Base-by-base conservation (phyloP, 441 rosid genomes). In the Hura crepitans region DNA sequence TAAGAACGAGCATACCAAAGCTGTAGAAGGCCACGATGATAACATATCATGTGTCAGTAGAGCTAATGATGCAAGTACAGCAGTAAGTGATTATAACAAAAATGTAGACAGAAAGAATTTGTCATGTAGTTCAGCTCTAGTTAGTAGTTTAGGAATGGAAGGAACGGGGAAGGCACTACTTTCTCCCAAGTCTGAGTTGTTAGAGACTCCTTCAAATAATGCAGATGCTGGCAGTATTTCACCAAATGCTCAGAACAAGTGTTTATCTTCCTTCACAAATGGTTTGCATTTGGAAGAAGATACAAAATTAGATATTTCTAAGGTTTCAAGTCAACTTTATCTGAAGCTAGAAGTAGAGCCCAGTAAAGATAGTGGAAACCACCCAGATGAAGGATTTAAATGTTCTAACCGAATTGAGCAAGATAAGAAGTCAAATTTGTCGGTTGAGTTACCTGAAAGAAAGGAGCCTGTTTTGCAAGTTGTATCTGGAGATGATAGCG, bases 401-500 rank as follows among this genome's bases (percentile, higher is more conserved):
- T 64, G 66, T 78, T 80, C 77, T 55, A 78, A 78, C 49, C 81
- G 80, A 62, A 81, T 69, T 57, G 84, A 79, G 66, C 78, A 72
- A 64, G 78, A 75, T 61, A 76, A 77, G 66, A 86, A 81, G 83
- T 76, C 73, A 37, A 78, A 72, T 39, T 66, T 75, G 75, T 65
- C 71, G 61, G 78, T 67, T 63, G 81, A 80, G 25, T 74, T 80
- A 51, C 74, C 82, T 74, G 81, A 75, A 37, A 45, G 75, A 55
- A 84, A 65, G 68, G 91, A 80, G 62, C 79, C 80, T 51, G 73
- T 70, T 65, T 59, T 66, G 37, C 81, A 76, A 75, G 82, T 81
- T 76, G 73, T 66, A 74, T 84, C 87, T 57, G 89, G 77, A 53
- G 84, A 93, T 75, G 97, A 90, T 68, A 83, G 88, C 65, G 91